Conservation (phyloP, 306 rosid species). For the Corylus avellana region DNA sequence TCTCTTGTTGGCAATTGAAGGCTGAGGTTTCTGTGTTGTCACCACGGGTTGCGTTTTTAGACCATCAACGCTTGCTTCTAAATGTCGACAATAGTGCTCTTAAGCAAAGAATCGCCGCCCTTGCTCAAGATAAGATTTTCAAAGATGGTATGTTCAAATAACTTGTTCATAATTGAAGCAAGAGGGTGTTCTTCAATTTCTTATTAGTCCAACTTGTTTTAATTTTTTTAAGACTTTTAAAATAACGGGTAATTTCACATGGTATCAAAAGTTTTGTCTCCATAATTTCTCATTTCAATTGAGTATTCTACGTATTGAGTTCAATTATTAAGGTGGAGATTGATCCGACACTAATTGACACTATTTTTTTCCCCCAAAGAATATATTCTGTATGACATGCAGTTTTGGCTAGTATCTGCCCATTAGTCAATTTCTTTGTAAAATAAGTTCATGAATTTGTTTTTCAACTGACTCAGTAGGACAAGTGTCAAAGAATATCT, state of each 20-base stretch:
- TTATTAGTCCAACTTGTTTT: background rate
- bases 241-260: too few species aligned
- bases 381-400: background rate
- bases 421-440: background rate
- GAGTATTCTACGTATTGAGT: too few species aligned
- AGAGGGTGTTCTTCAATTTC: too few species aligned
- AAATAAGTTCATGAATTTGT: background rate
- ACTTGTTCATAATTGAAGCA: background rate
- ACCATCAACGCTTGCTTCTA: slow-evolving; percentile 90
- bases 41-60: slow-evolving; percentile 89
- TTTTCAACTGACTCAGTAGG: background rate
- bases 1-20: slow-evolving; percentile 41
- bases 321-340: too few species aligned
- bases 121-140: slow-evolving; percentile 90
- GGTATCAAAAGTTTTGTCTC: too few species aligned
- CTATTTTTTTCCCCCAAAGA: background rate
- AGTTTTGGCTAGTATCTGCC: background rate
- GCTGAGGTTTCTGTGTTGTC: slow-evolving; percentile 89
- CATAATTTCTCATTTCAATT: too few species aligned
- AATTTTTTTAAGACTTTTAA: too few species aligned
- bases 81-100: slow-evolving; percentile 95
- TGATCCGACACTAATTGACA: too few species aligned
- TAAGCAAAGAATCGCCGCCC: slow-evolving; percentile 94
- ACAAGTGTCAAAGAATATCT: background rate
- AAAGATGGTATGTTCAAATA: slow-evolving; percentile 67